phyloP scores from a whole-genome alignment of 1,284 basidiomycete species.

The Cutaneotrichosporon dermatis region DNA sequence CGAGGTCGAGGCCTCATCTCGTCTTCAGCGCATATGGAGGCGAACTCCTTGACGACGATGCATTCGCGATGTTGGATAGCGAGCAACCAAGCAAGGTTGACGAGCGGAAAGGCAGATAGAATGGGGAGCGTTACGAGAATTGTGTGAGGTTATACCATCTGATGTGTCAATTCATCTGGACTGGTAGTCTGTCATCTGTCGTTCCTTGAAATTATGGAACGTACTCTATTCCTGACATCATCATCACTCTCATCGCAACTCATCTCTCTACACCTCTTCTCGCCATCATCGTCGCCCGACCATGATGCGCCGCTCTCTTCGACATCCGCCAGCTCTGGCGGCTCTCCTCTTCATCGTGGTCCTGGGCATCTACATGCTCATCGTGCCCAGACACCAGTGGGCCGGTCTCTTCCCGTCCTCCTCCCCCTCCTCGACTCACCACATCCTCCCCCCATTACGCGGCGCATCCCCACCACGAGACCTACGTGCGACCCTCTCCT shows the following conservation, averaged over 20 bases:
- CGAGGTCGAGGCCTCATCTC: too few species aligned
- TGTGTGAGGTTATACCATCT: too few species aligned
- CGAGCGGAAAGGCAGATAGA: too few species aligned
- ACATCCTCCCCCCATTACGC: neutral
- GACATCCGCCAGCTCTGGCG: neutral
- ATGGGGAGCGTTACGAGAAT: too few species aligned
- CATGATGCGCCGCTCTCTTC: neutral
- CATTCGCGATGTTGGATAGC: too few species aligned
- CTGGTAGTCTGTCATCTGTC: too few species aligned
- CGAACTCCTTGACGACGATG: too few species aligned
- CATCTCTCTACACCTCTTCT: neutral
- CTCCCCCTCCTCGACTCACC: neutral
- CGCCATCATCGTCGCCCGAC: neutral
- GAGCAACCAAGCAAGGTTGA: too few species aligned
- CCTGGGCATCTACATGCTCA: neutral
- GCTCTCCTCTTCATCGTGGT: neutral
- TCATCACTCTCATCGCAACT: neutral
- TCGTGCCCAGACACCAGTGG: slow-evolving; percentile 5
- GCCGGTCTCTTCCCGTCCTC: neutral
- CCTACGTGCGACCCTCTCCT: slow-evolving; percentile 7
- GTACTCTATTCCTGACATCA: too few species aligned
- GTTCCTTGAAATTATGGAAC: too few species aligned
- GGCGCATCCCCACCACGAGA: neutral
- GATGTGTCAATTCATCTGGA: too few species aligned
- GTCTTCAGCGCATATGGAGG: too few species aligned